A percentile compares a stretch with the other conserved stretches of the same genome.
phyloP scores from a whole-genome alignment of 202 grass and related monocot species.

The Carex arenaria region DNA sequence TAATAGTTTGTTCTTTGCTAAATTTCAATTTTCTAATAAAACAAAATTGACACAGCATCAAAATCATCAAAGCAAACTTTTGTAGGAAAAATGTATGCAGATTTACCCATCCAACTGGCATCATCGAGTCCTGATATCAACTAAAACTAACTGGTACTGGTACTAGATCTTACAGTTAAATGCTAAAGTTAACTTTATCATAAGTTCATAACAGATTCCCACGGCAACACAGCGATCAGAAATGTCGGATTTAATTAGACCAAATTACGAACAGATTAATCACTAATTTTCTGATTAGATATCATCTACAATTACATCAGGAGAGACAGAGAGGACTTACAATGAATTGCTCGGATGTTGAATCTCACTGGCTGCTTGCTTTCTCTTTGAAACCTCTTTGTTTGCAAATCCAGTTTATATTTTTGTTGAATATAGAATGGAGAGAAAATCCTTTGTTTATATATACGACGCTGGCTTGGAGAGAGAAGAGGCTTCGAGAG shows the following conservation, averaged over 20 bases:
- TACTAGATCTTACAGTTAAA: neutral
- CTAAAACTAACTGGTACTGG: neutral
- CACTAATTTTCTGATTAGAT: neutral
- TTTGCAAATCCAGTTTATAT: neutral
- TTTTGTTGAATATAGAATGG: neutral
- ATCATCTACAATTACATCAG: neutral
- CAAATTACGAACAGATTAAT: neutral
- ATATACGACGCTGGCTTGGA: conserved; percentile 1
- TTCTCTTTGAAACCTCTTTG: neutral
- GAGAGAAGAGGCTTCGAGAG: conserved; percentile 9
- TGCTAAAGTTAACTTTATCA: neutral
- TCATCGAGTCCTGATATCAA: neutral
- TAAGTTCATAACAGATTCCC: neutral
- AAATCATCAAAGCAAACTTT: neutral
- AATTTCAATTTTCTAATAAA: neutral
- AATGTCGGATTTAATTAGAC: neutral
- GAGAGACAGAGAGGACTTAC: neutral
- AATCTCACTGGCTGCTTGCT: neutral
- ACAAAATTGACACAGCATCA: neutral
- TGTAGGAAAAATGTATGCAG: neutral
- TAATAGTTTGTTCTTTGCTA: neutral
- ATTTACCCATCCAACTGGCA: neutral
- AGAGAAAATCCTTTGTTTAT: neutral
- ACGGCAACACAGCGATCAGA: neutral
- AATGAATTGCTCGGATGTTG: neutral